Percentiles rank a stretch among this genome's conserved stretches.
Evolutionary conservation across 805 yeast species (phyloP).

Genomic region (Sungouiella blattae): DNA sequence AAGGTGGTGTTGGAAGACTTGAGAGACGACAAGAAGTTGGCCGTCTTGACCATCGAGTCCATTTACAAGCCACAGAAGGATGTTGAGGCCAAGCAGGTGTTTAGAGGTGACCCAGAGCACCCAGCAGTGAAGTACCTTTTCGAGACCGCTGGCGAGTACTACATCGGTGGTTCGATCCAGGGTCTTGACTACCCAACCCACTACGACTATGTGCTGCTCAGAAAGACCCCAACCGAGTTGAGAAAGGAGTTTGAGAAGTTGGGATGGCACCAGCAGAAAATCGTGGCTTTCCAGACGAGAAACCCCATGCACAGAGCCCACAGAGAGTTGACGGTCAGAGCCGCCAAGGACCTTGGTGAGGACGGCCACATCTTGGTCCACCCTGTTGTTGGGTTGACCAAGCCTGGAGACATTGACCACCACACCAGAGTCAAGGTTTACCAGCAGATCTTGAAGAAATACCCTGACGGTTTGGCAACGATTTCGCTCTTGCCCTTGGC

Average conservation of each 20-base stretch:
- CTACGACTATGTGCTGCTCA: constrained; percentile 82
- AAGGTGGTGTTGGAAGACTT: constrained; percentile 76
- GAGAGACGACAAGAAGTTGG: constrained; percentile 74
- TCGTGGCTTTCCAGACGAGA: constrained; percentile 97
- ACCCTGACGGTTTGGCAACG: constrained; percentile 91
- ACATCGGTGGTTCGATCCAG: constrained; percentile 84
- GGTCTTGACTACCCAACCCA: constrained; percentile 83
- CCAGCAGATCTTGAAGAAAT: constrained; percentile 85
- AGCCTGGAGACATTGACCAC: constrained; percentile 97
- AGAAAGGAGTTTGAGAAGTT: constrained; percentile 77
- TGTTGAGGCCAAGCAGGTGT: constrained; percentile 78
- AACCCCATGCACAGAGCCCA: constrained; percentile 99
- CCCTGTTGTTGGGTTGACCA: constrained; percentile 95
- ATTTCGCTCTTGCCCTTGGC: constrained; percentile 88
- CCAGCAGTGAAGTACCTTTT: constrained; percentile 79
- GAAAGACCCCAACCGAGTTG: constrained; percentile 88
- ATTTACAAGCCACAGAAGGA: constrained; percentile 78
- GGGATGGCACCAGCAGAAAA: constrained; percentile 70
- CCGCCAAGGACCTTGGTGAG: constrained; percentile 89
- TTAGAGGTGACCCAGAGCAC: constrained; percentile 96
- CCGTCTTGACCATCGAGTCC: constrained; percentile 76
- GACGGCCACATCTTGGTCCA: constrained; percentile 76
- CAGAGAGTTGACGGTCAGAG: constrained; percentile 91
- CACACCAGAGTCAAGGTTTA: constrained; percentile 96
- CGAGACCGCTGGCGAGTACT: constrained; percentile 74